Base-by-base conservation (phyloP, 1,284 basidiomycete genomes). In the Phlebopus sp. region DNA sequence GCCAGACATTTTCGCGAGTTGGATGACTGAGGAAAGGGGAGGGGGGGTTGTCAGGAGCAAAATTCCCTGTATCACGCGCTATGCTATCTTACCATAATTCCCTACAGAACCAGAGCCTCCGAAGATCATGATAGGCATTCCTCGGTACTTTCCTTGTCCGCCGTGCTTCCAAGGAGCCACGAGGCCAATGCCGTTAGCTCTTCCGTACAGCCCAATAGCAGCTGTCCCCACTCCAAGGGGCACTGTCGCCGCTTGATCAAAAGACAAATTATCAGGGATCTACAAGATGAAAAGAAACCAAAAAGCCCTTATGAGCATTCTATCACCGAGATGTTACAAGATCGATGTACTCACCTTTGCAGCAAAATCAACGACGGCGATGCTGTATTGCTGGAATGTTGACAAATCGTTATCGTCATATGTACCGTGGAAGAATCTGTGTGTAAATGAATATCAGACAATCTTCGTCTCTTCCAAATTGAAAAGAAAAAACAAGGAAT, bases 351-450 rank as follows among this genome's bases (percentile, higher is more conserved):
- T 35, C 54, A 74, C 76, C 66, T 77, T 79, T 3, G 71, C 64
- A 27, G 69, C 60, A 11, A 73, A 65, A 9, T 71, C 69, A 13
- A 73, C 69, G 29, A 69, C 60, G 0, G 66, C 67, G 19, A 75
- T 56, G 19, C 69, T 63, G 53, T 76, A 79, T 54, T 81, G 75
- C 61, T 81, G 79, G 58, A 75, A 79, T 2, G 71, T 68, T 21
- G 69, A 70, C 29, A 61, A 59, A 15, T 70, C 65, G 25, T 71
- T 70, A 5, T 58, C 66, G 30, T 64, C 57, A 35, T 65, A 73
- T 10, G 54, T 54, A 4, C 72, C 72, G 46, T 73, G 69, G 54
- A 67, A 69, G 42, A 79, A 60, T 5, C 76, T 81, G 44, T 46
- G 42, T 13, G 32, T 6, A 23, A 23, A 44, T 36, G 49, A 50